Evolutionary conservation across 208 protist species (phyloP).

Genomic region (Zelonia costaricensis): DNA sequence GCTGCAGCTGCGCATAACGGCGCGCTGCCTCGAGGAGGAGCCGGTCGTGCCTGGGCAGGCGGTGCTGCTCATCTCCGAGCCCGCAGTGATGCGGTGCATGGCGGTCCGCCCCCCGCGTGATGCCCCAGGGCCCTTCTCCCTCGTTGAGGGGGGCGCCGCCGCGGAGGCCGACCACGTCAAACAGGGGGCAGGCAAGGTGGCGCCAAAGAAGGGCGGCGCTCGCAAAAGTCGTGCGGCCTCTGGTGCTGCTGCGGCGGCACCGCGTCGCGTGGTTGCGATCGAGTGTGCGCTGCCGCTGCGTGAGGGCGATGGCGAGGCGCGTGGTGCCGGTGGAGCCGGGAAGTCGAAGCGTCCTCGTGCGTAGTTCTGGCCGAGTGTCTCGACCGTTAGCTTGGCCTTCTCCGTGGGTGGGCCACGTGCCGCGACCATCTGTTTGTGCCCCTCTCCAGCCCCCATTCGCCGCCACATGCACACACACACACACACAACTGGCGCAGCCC

Average conservation of each 20-base stretch:
- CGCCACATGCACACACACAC: neutral
- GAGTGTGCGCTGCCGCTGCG: conserved; percentile 9
- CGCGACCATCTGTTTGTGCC: too few relatives aligned
- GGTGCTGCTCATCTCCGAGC: conserved; percentile 65
- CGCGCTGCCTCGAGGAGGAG: conserved; percentile 60
- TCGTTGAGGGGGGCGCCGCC: conserved; percentile 4
- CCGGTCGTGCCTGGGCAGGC: conserved; percentile 48
- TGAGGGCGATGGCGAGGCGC: neutral
- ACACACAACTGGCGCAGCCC: too few relatives aligned
- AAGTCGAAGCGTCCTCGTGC: conserved; percentile 4
- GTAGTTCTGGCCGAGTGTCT: neutral
- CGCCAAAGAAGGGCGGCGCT: neutral
- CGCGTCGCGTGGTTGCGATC: conserved; percentile 19
- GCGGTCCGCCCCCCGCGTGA: conserved; percentile 34
- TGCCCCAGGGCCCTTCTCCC: conserved; percentile 35
- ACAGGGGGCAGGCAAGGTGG: neutral
- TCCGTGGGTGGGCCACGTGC: too few relatives aligned
- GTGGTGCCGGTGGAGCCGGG: neutral
- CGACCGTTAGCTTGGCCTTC: too few relatives aligned
- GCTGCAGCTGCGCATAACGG: conserved; percentile 41
- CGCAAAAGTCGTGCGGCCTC: conserved; percentile 1
- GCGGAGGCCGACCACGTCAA: neutral
- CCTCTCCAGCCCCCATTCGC: neutral
- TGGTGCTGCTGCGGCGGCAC: neutral
- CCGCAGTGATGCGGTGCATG: conserved; percentile 61